Evolutionary conservation across 176 grass and related monocot genomes (phyloP), one percentile per base, ranked within the genome.

Genomic region (Eragrostis nindensis): DNA sequence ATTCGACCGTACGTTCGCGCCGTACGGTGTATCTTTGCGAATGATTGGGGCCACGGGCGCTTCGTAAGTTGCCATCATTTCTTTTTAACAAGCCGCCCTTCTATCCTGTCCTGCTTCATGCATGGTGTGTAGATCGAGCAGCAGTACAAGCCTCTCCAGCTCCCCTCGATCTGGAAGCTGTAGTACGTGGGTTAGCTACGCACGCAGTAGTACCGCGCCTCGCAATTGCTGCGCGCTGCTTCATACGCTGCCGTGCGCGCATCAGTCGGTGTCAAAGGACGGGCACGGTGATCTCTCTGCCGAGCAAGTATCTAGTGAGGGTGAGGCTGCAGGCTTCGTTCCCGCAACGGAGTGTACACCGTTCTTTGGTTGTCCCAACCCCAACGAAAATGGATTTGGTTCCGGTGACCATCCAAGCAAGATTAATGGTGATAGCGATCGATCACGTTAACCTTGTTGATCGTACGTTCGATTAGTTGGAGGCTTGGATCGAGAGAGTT

Each of bases 201-300:
- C 61, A n/a, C n/a, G n/a, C n/a, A n/a, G n/a, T n/a, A 2, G 27
- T 18, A 64, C 61, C 11, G 16, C 32, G 30, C 30, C 62, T 66
- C 6, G 17, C 62, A 66, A 19, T 39, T 63, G 61, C 27, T 36
- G 60, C 60, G 13, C 29, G 30, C 62, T 64, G 57, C 22, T 36
- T 6, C 29, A 36, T 36, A 16, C 29, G 29, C 39, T 38, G 30
- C 16, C 62, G 62, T 39, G 30, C 62, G 26, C 11, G 24, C 11
- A 27, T 61, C 32, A 39, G 62, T 66, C 62, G 32, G 62, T 66
- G 62, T 39, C 62, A 13, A 36, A 66, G 62, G 62, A 66, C 62
- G 7, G 8, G 32, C 2, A 19, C 15, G 14, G 30, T 64, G 27
- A 64, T 36, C 3, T 27, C 59, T 62, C 11, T 29, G 26, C 60